Percentiles rank a stretch among this genome's conserved stretches.
phyloP scores from a whole-genome alignment of 2,329 filamentous ascomycete genomes.

The Hypoxylon sp. region DNA sequence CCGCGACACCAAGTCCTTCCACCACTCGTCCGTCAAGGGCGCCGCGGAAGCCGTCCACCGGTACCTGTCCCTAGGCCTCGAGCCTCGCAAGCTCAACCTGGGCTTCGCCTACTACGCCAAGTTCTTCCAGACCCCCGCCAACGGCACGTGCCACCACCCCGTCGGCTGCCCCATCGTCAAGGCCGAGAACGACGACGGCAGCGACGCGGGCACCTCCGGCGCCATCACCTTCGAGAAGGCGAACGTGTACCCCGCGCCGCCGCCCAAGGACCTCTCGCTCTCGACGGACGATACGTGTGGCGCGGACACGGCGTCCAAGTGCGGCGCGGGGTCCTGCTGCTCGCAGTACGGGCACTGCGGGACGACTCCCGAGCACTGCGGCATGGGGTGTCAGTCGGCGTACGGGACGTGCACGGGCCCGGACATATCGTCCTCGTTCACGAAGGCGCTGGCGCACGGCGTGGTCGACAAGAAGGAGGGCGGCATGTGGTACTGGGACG shows the following conservation, averaged over 20 bases:
- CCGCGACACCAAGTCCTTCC: slow-evolving; percentile 72
- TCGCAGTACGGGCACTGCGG: slow-evolving; percentile 52
- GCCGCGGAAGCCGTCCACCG: slow-evolving; percentile 68
- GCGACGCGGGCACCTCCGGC: slow-evolving; percentile 69
- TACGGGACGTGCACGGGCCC: slow-evolving; percentile 36
- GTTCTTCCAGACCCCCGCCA: slow-evolving; percentile 67
- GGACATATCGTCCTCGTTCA: slow-evolving; percentile 31
- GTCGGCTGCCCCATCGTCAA: slow-evolving; percentile 68
- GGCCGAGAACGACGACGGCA: slow-evolving; percentile 70
- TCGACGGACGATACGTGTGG: slow-evolving; percentile 55
- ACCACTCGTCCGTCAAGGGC: slow-evolving; percentile 72
- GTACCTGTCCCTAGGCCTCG: slow-evolving; percentile 69
- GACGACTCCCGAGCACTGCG: slow-evolving; percentile 49
- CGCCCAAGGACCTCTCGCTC: slow-evolving; percentile 50
- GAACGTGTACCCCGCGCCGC: slow-evolving; percentile 44
- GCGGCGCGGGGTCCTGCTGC: slow-evolving; percentile 39
- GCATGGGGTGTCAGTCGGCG: slow-evolving; percentile 34
- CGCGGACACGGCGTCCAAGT: slow-evolving; percentile 50
- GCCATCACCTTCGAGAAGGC: slow-evolving; percentile 68
- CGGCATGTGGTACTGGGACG: slow-evolving; percentile 78
- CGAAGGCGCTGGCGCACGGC: slow-evolving; percentile 63
- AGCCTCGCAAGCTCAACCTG: slow-evolving; percentile 68
- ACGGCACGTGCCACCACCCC: slow-evolving; percentile 59
- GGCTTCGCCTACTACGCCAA: slow-evolving; percentile 77
- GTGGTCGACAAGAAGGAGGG: slow-evolving; percentile 69